These are phyloP conservation scores for Calonectria fujianensis DNA, from an alignment of 2,329 filamentous ascomycete genomes.

Conservation along the genomic window DNA sequence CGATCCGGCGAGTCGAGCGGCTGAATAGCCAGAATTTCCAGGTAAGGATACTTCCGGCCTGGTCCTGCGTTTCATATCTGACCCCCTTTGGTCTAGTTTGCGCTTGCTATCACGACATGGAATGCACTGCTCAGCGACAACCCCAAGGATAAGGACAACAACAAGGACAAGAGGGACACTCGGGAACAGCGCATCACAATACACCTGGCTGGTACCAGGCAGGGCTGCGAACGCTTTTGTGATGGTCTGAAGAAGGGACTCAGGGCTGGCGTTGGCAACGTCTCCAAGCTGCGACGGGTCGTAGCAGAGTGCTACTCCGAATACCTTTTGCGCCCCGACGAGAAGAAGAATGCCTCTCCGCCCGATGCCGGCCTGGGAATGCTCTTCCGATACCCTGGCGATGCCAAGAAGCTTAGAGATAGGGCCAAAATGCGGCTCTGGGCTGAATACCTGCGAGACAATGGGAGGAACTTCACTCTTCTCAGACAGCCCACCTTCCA, in stretches of 20 bases:
- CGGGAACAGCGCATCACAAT: conserved; percentile 91
- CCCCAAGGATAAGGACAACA: conserved; percentile 69
- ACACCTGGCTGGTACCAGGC: conserved; percentile 91
- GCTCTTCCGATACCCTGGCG: conserved; percentile 94
- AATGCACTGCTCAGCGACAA: conserved; percentile 80
- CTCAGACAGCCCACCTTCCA: conserved; percentile 98
- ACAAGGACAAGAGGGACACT: conserved; percentile 65
- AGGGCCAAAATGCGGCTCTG: conserved; percentile 98
- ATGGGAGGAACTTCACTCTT: conserved; percentile 92
- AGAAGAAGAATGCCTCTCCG: conserved; percentile 72
- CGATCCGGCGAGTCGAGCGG: conserved; percentile 92
- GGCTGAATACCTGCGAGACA: conserved; percentile 97
- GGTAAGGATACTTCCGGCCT: conserved; percentile 61
- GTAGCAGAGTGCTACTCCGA: conserved; percentile 93
- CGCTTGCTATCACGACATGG: conserved; percentile 96
- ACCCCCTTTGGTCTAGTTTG: conserved; percentile 75
- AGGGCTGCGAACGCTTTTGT: conserved; percentile 95
- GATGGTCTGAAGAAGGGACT: conserved; percentile 95
- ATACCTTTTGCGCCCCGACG: conserved; percentile 80
- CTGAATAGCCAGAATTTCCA: conserved; percentile 93
- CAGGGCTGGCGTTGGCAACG: conserved; percentile 89
- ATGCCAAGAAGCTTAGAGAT: conserved; percentile 94
- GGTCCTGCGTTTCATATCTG: conserved; percentile 31
- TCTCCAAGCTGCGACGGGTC: conserved; percentile 88
- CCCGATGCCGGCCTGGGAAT: conserved; percentile 97